Evolutionary conservation across 2,329 filamentous ascomycete genomes (phyloP), one percentile per base, ranked within the genome.

Genomic region (Ophiostoma ips): DNA sequence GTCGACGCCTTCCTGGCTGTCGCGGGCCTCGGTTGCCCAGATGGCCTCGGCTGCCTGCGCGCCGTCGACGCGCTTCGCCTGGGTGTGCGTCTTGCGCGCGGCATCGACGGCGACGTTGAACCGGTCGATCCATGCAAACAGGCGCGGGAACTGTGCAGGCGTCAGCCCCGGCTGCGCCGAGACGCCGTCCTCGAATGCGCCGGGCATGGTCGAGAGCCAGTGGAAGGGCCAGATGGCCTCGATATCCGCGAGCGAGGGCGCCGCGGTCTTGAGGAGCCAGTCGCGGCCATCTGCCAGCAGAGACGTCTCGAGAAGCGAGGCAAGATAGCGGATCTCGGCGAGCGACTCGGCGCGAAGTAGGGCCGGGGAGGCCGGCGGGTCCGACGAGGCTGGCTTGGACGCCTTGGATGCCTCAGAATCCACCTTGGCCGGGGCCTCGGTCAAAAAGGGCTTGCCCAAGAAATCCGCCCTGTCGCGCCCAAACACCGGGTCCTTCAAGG

Each of bases 141-240:
- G 73, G 51, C 67, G 71, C 0, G 81, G 83, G 57, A 76, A 84
- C 36, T 64, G 65, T 16, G 62, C 61, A 13, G 66, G 59, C 3
- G 73, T 73, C 54, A 86, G 71, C 7, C 16, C 48, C 6, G 44
- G 28, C 31, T 44, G 31, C 18, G 30, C 8, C 18, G 35, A 40
- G 8, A 18, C 38, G 33, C 48, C 52, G 19, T 50, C 33, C 28
- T 76, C 72, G 44, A 84, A 67, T 13, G 74, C 73, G 5, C 72
- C 72, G 12, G 72, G 71, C 44, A 84, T 66, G 11, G 63, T 65
- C 3, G 64, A 61, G 2, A 85, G 63, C 83, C 83, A 87, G 62
- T 81, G 73, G 55, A 87, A 72, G 0, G 75, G 71, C 79, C 79
- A 86, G 12, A 83, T 65, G 40, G 74, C 77, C 64, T 87, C 79